Conservation (phyloP, 129 eudicot species). For the Logfia minima region DNA sequence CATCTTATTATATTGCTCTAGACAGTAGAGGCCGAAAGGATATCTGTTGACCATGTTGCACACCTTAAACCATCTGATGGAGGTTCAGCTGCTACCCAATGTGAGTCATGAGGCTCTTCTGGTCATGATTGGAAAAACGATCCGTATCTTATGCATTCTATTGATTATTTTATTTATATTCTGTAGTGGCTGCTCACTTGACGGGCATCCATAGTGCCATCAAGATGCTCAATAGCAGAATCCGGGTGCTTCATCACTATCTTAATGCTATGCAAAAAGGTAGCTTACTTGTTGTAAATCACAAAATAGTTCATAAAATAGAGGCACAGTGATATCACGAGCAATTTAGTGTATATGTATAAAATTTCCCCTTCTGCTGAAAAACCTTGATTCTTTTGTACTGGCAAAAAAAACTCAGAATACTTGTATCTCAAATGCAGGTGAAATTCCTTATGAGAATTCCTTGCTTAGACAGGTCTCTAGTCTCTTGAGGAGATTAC, state of each 20-base stretch:
- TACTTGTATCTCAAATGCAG: conserved; percentile 38
- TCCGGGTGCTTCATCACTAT: conserved; percentile 88
- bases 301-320: not conserved
- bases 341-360: not conserved
- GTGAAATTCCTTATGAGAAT: conserved; percentile 79
- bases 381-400: not conserved
- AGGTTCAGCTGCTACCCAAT: conserved; percentile 96
- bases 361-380: not conserved
- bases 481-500: conserved; percentile 95
- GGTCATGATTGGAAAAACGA: not conserved
- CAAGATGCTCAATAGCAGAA: conserved; percentile 94
- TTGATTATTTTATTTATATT: conserved; percentile 7
- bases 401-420: conserved; percentile 41
- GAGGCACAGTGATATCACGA: not conserved
- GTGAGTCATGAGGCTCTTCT: conserved; percentile 38
- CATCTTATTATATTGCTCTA: conserved; percentile 25
- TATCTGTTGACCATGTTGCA: conserved; percentile 95
- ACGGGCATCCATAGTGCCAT: conserved; percentile 98
- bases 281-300: conserved; percentile 20
- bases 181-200: conserved; percentile 97
- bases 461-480: conserved; percentile 93
- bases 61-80: conserved; percentile 99
- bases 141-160: not conserved
- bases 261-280: conserved; percentile 93
- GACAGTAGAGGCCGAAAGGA: conserved; percentile 98